A percentile compares a stretch with the other conserved stretches of the same genome.
Evolutionary conservation across 1,284 basidiomycete genomes (phyloP).

Genomic region (Calocybe gambosa): DNA sequence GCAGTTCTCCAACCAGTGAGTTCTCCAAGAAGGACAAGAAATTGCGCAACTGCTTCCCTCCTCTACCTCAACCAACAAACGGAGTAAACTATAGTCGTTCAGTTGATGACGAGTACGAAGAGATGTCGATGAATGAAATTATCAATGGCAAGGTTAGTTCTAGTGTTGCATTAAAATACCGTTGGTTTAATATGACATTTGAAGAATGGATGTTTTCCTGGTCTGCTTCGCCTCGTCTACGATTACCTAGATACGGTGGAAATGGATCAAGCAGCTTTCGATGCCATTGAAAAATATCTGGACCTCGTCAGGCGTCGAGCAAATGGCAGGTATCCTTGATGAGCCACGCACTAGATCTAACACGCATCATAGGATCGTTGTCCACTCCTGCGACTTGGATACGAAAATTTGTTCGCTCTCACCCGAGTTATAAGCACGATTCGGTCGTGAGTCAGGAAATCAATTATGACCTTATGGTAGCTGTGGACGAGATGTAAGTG

Average conservation of each 20-base stretch:
- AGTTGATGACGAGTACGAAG: slow-evolving; percentile 83
- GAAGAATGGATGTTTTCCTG: slow-evolving; percentile 70
- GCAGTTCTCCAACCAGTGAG: slow-evolving; percentile 41
- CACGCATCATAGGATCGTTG: slow-evolving; percentile 55
- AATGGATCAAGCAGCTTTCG: slow-evolving; percentile 57
- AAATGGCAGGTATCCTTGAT: slow-evolving; percentile 49
- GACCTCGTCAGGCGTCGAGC: slow-evolving; percentile 77
- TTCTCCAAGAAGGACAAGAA: slow-evolving; percentile 51
- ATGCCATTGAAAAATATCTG: slow-evolving; percentile 72
- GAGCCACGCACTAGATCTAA: slow-evolving; percentile 8
- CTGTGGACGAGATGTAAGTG: slow-evolving; percentile 91
- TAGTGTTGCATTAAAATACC: background rate
- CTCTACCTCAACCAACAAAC: slow-evolving; percentile 44
- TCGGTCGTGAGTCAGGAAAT: slow-evolving; percentile 88
- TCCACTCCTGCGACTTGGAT: slow-evolving; percentile 93
- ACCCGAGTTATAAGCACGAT: slow-evolving; percentile 88
- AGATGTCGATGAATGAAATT: slow-evolving; percentile 91
- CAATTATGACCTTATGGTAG: slow-evolving; percentile 90
- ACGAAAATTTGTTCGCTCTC: slow-evolving; percentile 82
- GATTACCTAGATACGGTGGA: slow-evolving; percentile 89
- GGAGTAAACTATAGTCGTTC: slow-evolving; percentile 33
- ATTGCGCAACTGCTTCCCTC: slow-evolving; percentile 66
- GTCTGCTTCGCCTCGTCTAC: slow-evolving; percentile 80
- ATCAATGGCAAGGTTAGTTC: slow-evolving; percentile 80
- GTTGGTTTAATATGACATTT: slow-evolving; percentile 7